Percentiles rank a stretch among this genome's conserved stretches.
phyloP scores from a whole-genome alignment of 225 moss, liverwort and hornwort genomes.

The Pleurozium schreberi region DNA sequence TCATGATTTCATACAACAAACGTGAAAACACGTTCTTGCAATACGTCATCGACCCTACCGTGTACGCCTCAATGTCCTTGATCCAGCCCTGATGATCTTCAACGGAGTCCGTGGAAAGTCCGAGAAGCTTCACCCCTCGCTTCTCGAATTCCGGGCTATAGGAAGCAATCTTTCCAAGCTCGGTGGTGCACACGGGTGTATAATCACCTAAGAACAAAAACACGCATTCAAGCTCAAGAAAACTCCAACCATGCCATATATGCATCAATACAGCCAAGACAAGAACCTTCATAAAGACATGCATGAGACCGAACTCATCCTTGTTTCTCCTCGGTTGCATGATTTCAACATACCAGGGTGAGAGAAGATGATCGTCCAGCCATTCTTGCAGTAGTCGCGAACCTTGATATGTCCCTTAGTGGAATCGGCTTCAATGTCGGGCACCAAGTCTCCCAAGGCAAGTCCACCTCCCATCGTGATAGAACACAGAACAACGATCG shows the following conservation, averaged over 20 bases:
- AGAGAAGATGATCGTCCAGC: slow-evolving; percentile 57
- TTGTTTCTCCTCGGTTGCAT: background rate
- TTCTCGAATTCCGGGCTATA: slow-evolving; percentile 41
- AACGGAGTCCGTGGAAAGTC: slow-evolving; percentile 39
- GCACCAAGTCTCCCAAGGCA: slow-evolving; percentile 46
- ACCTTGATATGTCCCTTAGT: slow-evolving; percentile 45
- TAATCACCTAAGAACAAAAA: slow-evolving; percentile 28
- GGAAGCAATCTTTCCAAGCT: slow-evolving; percentile 38
- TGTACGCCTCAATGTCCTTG: slow-evolving; percentile 51
- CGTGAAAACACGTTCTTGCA: background rate
- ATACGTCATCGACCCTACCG: background rate
- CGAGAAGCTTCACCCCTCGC: slow-evolving; percentile 47
- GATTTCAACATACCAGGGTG: slow-evolving; percentile 30
- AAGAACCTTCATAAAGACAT: background rate
- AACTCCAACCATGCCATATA: background rate
- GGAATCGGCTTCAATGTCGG: slow-evolving; percentile 41
- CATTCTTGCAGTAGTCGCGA: slow-evolving; percentile 40
- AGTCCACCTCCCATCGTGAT: slow-evolving; percentile 39
- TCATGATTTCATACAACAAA: too few relatives aligned
- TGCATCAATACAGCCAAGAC: background rate
- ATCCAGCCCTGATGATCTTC: slow-evolving; percentile 60
- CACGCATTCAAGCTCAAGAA: background rate
- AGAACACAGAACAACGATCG: background rate
- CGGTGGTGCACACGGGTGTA: slow-evolving; percentile 59
- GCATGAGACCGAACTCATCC: background rate